Base-by-base conservation (phyloP, 164 flowering plant genomes). In the Vitis cinerea region DNA sequence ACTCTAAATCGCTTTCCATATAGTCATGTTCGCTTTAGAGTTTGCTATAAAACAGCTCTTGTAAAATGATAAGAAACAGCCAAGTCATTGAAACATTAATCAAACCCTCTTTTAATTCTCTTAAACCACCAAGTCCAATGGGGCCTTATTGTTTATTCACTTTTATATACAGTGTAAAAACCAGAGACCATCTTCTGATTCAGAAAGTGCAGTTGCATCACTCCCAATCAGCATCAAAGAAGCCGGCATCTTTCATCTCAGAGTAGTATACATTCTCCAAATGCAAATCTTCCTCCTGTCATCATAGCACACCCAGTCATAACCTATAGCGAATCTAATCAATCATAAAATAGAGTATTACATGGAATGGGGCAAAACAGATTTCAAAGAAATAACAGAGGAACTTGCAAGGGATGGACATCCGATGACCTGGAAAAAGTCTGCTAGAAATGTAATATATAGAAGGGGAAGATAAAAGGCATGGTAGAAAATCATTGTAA, bases 231-330 rank as follows among this genome's bases (percentile, higher is more conserved):
- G 88, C 83, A 70, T 94, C 97, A 30, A 92, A 94, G 76, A 92
- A 92, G 7, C 97, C 98, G 3, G 99, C 99, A 79, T 94, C 99
- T 72, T 89, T 90, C 99, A 94, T 94, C 80, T 94, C 99, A 1
- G 98, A 94, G 79, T 92, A 92, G 73, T 94, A 94, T 27, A 83
- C 94, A 73, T 85, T 91, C 66, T 94, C 98, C 80, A 94, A 75
- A 64, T 79, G 85, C 83, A 91, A 67, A 70, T 90, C 94, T 69
- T 94, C 99, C 83, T 94, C 99, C 99, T 94, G 83, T 59, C 47
- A 15, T 37, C 44, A 37, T 4, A 37, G 44, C 0, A 37, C 44
- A 37, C 44, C 44, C 44, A 6, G 44, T 37, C 44, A 50, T 29
- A 72, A 44, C 37, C 65, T 47, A 63, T 15, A 6, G 12, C 23